phyloP scores from a whole-genome alignment of 768 basidiomycete genomes.

The Psilocybe tampanensis region DNA sequence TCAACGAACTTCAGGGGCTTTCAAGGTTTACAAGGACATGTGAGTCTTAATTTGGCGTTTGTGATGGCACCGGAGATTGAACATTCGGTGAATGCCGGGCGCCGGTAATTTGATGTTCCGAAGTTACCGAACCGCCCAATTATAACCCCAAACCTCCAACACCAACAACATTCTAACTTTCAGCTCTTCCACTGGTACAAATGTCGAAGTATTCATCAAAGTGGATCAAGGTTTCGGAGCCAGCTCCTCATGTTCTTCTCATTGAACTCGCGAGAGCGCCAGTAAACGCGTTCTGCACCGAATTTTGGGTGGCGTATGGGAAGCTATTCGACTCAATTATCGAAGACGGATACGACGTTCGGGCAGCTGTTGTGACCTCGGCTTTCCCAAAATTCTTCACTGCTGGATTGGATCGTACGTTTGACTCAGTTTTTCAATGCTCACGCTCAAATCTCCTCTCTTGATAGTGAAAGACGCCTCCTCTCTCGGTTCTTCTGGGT shows the following conservation, averaged over 20 bases:
- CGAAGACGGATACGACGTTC: constrained; percentile 53
- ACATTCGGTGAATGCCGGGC: too few species aligned
- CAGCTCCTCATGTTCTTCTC: constrained; percentile 44
- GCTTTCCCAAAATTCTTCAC: constrained; percentile 73
- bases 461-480: constrained; percentile 33
- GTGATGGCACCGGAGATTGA: too few species aligned
- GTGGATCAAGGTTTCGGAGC: constrained; percentile 52
- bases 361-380: constrained; percentile 76
- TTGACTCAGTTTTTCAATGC: neutral
- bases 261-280: constrained; percentile 53
- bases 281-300: constrained; percentile 65
- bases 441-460: neutral
- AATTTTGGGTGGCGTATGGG: constrained; percentile 76
- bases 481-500: constrained; percentile 22
- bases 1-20: too few species aligned
- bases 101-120: too few species aligned
- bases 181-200: too few species aligned
- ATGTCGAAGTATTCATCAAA: constrained; percentile 40
- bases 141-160: too few species aligned
- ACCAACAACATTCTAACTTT: too few species aligned
- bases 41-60: too few species aligned
- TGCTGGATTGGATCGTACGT: constrained; percentile 79
- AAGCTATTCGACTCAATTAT: constrained; percentile 58
- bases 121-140: too few species aligned
- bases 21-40: too few species aligned